A percentile compares a stretch with the other conserved stretches of the same genome.
Conservation (phyloP, 495 filamentous ascomycete species). For the Penicillium argentinense region DNA sequence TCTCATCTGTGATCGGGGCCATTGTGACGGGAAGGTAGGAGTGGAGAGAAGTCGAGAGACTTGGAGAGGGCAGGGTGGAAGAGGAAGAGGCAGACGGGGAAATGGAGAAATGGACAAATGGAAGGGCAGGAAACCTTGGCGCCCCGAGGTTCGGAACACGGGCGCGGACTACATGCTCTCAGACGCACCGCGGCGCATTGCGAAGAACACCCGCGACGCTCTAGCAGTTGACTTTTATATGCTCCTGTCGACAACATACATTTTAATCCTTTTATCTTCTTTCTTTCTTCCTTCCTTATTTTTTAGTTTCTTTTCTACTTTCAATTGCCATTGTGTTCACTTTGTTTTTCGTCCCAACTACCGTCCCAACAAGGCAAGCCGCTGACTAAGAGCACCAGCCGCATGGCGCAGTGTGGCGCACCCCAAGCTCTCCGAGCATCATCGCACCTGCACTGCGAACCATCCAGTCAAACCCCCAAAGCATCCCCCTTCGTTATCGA, state of each 20-base stretch:
- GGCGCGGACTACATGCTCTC: too few species aligned
- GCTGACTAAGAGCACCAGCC: constrained; percentile 22
- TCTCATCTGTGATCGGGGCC: constrained; percentile 81
- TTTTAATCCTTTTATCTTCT: too few species aligned
- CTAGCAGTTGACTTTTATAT: too few species aligned
- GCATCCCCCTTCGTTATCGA: constrained; percentile 3
- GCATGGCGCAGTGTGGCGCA: constrained; percentile 22
- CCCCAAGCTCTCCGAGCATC: constrained; percentile 29
- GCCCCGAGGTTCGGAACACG: constrained; percentile 33
- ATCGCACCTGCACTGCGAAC: constrained; percentile 16
- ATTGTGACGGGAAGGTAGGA: constrained; percentile 51
- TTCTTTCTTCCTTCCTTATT: too few species aligned
- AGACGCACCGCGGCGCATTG: too few species aligned
- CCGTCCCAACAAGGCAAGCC: background rate
- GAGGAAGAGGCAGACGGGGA: constrained; percentile 26
- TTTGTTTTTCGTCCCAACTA: too few species aligned
- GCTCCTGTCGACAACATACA: too few species aligned
- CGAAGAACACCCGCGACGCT: too few species aligned
- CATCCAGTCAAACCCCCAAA: constrained; percentile 12
- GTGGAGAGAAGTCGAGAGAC: constrained; percentile 8
- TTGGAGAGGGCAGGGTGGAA: constrained; percentile 17
- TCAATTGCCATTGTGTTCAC: too few species aligned
- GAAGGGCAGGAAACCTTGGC: constrained; percentile 35
- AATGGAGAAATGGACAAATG: constrained; percentile 37
- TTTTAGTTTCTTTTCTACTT: too few species aligned